Evolutionary conservation across 495 filamentous ascomycete species (phyloP), one percentile per base, ranked within the genome.

Genomic region (Penicillium desertorum): DNA sequence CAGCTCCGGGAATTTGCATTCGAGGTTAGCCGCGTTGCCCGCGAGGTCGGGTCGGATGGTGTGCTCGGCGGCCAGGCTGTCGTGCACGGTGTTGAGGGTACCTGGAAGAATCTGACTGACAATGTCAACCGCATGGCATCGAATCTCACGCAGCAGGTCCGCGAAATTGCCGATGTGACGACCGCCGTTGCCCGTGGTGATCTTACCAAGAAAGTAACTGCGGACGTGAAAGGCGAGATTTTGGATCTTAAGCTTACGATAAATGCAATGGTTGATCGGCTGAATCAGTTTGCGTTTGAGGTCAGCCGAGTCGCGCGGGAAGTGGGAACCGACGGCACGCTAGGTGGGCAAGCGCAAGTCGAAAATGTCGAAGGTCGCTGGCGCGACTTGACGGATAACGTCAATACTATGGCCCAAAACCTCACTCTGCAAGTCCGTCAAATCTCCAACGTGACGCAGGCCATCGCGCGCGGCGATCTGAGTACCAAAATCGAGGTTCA

Each of bases 391-490:
- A 96, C 92, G 10, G 90, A 95, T 65, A 96, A 93, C 56, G 91
- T 96, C 66, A 96, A 96, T 68, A 88, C 89, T 46, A 95, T 96
- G 91, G 92, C 92, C 62, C 92, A 90, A 77, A 96, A 96, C 66
- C 76, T 96, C 32, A 96, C 92, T 1, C 90, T 89, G 0, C 92
- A 96, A 71, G 92, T 96, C 52, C 87, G 92, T 64, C 90, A 93
- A 67, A 96, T 96, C 62, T 92, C 92, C 47, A 91, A 91, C 61
- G 92, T 96, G 58, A 96, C 92, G 1, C 92, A 91, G 17, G 92
- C 92, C 53, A 92, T 96, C 56, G 92, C 92, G 12, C 83, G 81
- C 53, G 92, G 92, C 45, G 91, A 96, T 69, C 77, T 96, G 50
- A 91, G 87, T 58, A 87, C 89, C 70, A 96, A 95, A 73, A 92